Base-by-base conservation (phyloP, 2,329 filamentous ascomycete species). In the Aspergillus thermomutatus region DNA sequence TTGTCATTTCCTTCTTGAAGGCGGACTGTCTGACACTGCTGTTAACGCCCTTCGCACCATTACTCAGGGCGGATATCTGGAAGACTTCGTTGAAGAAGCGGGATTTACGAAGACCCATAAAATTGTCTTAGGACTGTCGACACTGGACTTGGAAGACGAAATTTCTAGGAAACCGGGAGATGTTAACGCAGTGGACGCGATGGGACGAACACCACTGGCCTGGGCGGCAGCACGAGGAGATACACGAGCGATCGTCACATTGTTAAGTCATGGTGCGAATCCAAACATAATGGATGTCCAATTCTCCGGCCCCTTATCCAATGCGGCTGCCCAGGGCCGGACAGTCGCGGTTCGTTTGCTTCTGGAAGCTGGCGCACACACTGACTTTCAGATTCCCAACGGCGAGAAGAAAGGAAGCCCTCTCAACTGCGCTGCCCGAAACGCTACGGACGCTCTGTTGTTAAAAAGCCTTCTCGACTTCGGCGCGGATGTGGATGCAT, bases 271-370 rank as follows among this genome's bases (percentile, higher is more conserved):
- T 10, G 51, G 51, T 25, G 51, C 51, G 0, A 41, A 53, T n/a
- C 51, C 51, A 25, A 53, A 53, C 14, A 53, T 53, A 9, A 53
- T 47, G 27, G 51, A 53, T n/a, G n/a, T 48, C 10, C 51, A 53
- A 26, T 34, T 47, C 34, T 53, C 51, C 5, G 51, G 51, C 3
- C 40, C 51, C 11, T 31, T 47, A 21, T 53, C 41, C 21, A 53
- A 47, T 25, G 41, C 51, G 11, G 51, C 51, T 2, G n/a, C 51
- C 0, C 51, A 53, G 9, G 51, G 51, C 21, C 51, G 27, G 6
- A 53, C 51, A 19, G 51, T 53, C 19, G 51, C 51, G 9, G 51
- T 53, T 47, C 51, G 51, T 10, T 27, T 53, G 26, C 27, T 53
- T 5, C 51, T 53, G 1, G 51, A 53, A 40, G 51, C 51, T 17